Percentiles rank a stretch among this genome's conserved stretches.
Evolutionary conservation across 108 stramenopile species (phyloP).

Genomic region (Fragilariopsis cylindrus): DNA sequence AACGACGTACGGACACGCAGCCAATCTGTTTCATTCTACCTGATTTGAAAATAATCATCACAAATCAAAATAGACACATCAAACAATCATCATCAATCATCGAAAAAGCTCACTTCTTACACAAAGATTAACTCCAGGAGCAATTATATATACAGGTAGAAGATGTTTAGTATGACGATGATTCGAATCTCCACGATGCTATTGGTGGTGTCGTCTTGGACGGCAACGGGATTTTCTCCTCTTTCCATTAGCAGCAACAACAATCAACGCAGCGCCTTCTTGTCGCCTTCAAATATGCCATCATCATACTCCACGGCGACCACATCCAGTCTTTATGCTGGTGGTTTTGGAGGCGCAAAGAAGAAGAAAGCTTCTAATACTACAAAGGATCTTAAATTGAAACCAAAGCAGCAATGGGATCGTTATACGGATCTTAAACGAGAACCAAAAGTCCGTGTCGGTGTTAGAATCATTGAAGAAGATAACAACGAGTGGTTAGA

Average conservation of each 20-base stretch:
- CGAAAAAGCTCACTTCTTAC: too few relatives aligned
- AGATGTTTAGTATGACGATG: not conserved
- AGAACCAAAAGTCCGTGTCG: conserved; percentile 51
- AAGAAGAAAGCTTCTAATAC: conserved; percentile 19
- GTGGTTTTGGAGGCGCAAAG: not conserved
- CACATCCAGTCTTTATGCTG: conserved; percentile 3
- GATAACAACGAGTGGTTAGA: conserved; percentile 60
- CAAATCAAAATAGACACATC: too few relatives aligned
- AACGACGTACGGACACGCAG: too few relatives aligned
- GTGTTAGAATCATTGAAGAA: conserved; percentile 42
- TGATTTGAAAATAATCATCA: too few relatives aligned
- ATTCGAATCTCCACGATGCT: not conserved
- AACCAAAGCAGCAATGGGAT: conserved; percentile 69
- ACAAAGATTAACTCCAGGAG: too few relatives aligned
- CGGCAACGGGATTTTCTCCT: conserved; percentile 5
- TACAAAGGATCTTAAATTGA: conserved; percentile 32
- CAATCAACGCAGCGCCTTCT: not conserved
- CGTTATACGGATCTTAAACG: conserved; percentile 62
- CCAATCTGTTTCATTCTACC: too few relatives aligned
- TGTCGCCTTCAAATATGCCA: not conserved
- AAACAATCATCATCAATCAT: too few relatives aligned
- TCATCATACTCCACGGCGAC: not conserved
- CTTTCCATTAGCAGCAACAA: not conserved
- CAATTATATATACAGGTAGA: too few relatives aligned
- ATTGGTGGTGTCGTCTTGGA: not conserved